Conservation (phyloP, 441 rosid genomes). For the Populus tomentosa region DNA sequence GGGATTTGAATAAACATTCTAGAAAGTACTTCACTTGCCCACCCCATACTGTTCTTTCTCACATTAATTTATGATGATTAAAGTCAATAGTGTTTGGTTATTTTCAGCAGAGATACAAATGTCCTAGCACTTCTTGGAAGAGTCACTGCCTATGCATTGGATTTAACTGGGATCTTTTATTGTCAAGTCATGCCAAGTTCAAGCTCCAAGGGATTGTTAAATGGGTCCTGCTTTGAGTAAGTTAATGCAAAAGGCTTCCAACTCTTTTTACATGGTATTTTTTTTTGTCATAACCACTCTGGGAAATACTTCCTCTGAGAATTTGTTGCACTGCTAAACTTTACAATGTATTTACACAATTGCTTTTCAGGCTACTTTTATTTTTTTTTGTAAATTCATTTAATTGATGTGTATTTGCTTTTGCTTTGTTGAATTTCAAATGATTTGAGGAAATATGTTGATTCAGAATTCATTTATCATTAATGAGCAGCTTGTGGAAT, state of each 20-base stretch:
- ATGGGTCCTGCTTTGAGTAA: conserved; percentile 55
- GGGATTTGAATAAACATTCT: conserved; percentile 85
- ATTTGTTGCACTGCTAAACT: not conserved
- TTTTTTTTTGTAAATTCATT: not conserved
- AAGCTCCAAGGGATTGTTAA: conserved; percentile 46
- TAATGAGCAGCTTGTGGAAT: not conserved
- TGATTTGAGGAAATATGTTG: not conserved
- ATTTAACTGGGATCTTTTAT: conserved; percentile 80
- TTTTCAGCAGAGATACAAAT: conserved; percentile 60
- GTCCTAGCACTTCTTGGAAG: conserved; percentile 74
- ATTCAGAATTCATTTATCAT: not conserved
- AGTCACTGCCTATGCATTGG: conserved; percentile 78
- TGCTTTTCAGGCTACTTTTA: not conserved
- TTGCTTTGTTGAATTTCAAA: not conserved
- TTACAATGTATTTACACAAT: not conserved
- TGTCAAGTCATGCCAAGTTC: conserved; percentile 55
- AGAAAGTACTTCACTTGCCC: conserved; percentile 48
- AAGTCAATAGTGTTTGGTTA: not conserved
- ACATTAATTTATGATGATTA: conserved; percentile 1
- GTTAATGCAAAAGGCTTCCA: conserved; percentile 19
- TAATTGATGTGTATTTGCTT: not conserved
- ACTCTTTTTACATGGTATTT: not conserved
- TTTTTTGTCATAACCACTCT: not conserved
- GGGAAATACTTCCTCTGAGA: too few relatives aligned
- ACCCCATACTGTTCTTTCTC: not conserved